These are phyloP conservation scores for Termitomyces sp. DNA, from an alignment of 768 basidiomycete species.

Conservation along the genomic window DNA sequence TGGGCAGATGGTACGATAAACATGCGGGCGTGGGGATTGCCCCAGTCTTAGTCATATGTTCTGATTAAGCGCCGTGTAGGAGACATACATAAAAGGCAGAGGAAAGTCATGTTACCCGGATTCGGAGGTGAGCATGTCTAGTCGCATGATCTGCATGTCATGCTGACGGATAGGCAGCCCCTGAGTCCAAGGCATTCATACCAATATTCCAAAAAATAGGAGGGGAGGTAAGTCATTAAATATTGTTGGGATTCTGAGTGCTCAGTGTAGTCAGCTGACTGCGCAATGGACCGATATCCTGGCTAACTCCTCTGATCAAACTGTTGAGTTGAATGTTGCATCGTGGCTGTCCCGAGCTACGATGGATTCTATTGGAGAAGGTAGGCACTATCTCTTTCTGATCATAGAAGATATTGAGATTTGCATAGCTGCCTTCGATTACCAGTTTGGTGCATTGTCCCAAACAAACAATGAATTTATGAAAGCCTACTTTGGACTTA, in stretches of 20 bases:
- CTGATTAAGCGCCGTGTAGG: slow-evolving; percentile 14
- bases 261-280: slow-evolving; percentile 30
- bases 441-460: slow-evolving; percentile 50
- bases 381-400: slow-evolving; percentile 17
- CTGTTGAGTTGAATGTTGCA: slow-evolving; percentile 41
- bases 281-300: slow-evolving; percentile 48
- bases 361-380: slow-evolving; percentile 49
- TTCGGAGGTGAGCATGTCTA: slow-evolving; percentile 37
- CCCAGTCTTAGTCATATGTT: background rate
- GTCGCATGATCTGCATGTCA: background rate
- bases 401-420: background rate
- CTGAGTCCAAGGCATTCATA: slow-evolving; percentile 46
- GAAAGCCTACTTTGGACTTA: slow-evolving; percentile 48
- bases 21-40: background rate
- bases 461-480: slow-evolving; percentile 47
- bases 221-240: slow-evolving; percentile 31
- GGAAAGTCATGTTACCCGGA: slow-evolving; percentile 50
- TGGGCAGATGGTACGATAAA: slow-evolving; percentile 47
- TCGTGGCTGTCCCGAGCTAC: slow-evolving; percentile 45
- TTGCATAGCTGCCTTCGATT: slow-evolving; percentile 45
- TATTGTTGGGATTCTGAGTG: background rate
- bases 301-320: slow-evolving; percentile 34
- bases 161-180: slow-evolving; percentile 18
- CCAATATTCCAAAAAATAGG: slow-evolving; percentile 41
- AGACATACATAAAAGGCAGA: slow-evolving; percentile 48